These are phyloP conservation scores for Leucosporidium creatinivorum DNA, from an alignment of 768 basidiomycete genomes.

Conservation along the genomic window DNA sequence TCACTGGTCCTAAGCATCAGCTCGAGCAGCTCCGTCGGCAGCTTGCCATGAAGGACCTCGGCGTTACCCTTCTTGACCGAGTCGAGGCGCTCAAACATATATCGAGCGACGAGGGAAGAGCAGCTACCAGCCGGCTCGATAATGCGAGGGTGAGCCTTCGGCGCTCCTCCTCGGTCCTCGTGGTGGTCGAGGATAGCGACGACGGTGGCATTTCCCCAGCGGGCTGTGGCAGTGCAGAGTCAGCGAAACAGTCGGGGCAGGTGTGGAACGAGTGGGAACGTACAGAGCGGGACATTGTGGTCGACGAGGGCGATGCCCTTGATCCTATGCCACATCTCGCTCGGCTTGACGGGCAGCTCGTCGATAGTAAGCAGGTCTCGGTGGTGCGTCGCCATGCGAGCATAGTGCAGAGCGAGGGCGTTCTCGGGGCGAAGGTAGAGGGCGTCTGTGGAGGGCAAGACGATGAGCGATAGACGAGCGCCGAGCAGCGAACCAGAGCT, in stretches of 20 bases:
- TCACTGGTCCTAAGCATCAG: conserved; percentile 20
- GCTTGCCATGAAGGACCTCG: background rate
- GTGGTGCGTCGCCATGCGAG: conserved; percentile 18
- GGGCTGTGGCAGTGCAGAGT: background rate
- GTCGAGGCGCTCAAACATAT: conserved; percentile 15
- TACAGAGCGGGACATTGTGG: conserved; percentile 24
- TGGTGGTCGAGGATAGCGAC: conserved; percentile 19
- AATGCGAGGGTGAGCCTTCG: conserved; percentile 25
- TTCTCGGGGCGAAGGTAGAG: conserved; percentile 30
- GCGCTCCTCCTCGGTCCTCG: conserved; percentile 16
- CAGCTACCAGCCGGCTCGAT: conserved; percentile 20
- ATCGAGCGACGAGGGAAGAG: conserved; percentile 15
- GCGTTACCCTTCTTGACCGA: background rate
- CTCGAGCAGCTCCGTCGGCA: conserved; percentile 27
- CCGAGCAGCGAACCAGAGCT: background rate
- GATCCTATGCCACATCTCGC: conserved; percentile 26
- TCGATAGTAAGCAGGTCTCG: conserved; percentile 30
- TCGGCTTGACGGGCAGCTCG: conserved; percentile 32
- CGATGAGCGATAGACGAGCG: background rate
- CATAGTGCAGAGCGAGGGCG: conserved; percentile 15
- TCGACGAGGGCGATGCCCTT: conserved; percentile 31
- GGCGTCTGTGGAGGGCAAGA: conserved; percentile 4
- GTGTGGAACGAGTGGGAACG: background rate
- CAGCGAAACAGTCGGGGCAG: background rate
- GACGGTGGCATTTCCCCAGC: background rate